These are phyloP conservation scores for Hypoxylon sp. DNA, from an alignment of 2,329 filamentous ascomycete genomes.

Conservation along the genomic window DNA sequence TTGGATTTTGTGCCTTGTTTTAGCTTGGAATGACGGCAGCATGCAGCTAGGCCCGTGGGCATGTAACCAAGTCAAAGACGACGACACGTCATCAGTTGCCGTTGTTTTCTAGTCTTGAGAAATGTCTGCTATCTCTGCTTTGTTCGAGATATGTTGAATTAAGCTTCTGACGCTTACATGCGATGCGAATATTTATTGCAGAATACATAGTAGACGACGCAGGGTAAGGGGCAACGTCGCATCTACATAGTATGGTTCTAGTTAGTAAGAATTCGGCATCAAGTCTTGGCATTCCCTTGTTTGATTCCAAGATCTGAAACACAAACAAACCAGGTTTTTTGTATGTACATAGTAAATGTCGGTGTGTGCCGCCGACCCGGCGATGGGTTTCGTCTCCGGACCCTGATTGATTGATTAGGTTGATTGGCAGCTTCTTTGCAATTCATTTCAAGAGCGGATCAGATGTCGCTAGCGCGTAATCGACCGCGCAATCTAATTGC, in stretches of 20 bases:
- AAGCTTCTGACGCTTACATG: constrained; percentile 10
- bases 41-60: constrained; percentile 24
- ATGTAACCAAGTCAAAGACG: constrained; percentile 36
- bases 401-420: not conserved
- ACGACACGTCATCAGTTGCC: constrained; percentile 44
- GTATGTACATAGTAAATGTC: constrained; percentile 7
- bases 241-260: not conserved
- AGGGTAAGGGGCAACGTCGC: not conserved
- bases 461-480: not conserved
- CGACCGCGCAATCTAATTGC: not conserved
- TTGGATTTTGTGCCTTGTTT: constrained; percentile 37
- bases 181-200: constrained; percentile 1
- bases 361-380: constrained; percentile 6
- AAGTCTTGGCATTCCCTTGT: constrained; percentile 20
- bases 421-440: no score
- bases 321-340: constrained; percentile 26
- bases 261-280: constrained; percentile 10
- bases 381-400: not conserved
- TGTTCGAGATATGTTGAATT: constrained; percentile 1
- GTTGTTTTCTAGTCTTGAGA: constrained; percentile 12
- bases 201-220: not conserved
- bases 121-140: constrained; percentile 12
- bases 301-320: constrained; percentile 3
- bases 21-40: constrained; percentile 36
- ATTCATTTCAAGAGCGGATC: no score